Evolutionary conservation across 2,329 filamentous ascomycete genomes (phyloP).

Genomic region (Emmonsia crescens): DNA sequence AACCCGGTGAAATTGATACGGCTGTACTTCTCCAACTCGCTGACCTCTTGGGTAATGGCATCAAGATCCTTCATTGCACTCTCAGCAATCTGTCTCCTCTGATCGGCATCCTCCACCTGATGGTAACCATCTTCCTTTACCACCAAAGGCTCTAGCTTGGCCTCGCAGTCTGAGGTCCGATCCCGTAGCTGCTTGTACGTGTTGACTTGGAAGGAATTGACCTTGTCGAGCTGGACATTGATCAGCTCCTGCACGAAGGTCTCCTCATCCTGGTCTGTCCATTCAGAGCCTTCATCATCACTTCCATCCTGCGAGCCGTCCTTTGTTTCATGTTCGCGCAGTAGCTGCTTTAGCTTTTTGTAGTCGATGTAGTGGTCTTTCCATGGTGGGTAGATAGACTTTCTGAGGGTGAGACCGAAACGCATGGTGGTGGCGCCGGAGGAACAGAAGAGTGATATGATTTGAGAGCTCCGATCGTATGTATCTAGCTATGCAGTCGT

Average conservation of each 20-base stretch:
- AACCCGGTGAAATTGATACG: constrained; percentile 96
- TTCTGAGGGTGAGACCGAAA: constrained; percentile 79
- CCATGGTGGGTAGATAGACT: constrained; percentile 76
- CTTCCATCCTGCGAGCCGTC: constrained; percentile 29
- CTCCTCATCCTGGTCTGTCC: constrained; percentile 92
- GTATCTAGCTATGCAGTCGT: background rate
- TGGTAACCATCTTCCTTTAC: constrained; percentile 26
- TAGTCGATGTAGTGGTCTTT: constrained; percentile 94
- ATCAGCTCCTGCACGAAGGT: constrained; percentile 90
- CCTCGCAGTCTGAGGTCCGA: constrained; percentile 60
- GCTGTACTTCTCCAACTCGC: constrained; percentile 88
- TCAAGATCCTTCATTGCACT: constrained; percentile 73
- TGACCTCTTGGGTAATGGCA: constrained; percentile 63
- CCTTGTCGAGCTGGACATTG: constrained; percentile 90
- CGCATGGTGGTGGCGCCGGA: constrained; percentile 52
- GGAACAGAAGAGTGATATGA: constrained; percentile 6
- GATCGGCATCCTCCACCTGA: constrained; percentile 30
- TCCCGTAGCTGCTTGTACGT: constrained; percentile 75
- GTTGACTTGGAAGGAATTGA: constrained; percentile 75
- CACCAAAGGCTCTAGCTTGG: constrained; percentile 50
- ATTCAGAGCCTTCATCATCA: constrained; percentile 49
- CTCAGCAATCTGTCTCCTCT: constrained; percentile 45
- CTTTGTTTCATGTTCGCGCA: constrained; percentile 61
- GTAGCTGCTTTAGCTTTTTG: constrained; percentile 74
- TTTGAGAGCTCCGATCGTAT: background rate